These are phyloP conservation scores for Tetradesmus lagerheimii DNA, from an alignment of 139 green algal genomes.

Conservation along the genomic window DNA sequence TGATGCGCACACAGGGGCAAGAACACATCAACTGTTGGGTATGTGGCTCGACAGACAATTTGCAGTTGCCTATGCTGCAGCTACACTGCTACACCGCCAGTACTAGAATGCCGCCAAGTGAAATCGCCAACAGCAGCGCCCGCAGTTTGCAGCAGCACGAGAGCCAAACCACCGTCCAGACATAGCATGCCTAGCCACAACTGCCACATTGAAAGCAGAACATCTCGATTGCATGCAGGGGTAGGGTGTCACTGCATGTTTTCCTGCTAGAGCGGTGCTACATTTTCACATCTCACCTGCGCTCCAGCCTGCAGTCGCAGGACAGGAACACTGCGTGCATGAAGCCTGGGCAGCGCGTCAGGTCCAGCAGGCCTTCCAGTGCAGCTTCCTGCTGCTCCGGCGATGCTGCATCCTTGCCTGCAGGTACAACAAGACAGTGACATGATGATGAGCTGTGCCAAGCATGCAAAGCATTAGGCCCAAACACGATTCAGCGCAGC, in stretches of 20 bases:
- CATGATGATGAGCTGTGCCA: too few relatives aligned
- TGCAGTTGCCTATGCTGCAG: too few relatives aligned
- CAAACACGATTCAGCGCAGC: constrained; percentile 96
- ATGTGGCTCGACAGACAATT: too few relatives aligned
- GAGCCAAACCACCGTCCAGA: too few relatives aligned
- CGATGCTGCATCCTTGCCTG: constrained; percentile 53
- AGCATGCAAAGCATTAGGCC: too few relatives aligned
- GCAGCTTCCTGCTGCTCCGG: constrained; percentile 83
- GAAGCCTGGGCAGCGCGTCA: constrained; percentile 90
- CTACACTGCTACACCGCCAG: background rate
- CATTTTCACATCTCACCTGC: too few relatives aligned
- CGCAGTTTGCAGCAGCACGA: background rate
- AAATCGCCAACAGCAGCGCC: background rate
- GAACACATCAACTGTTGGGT: background rate
- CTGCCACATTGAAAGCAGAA: too few relatives aligned
- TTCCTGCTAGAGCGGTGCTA: too few relatives aligned
- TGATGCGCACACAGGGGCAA: too few relatives aligned
- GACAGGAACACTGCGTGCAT: constrained; percentile 90
- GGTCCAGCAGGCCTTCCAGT: constrained; percentile 94
- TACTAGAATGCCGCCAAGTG: background rate
- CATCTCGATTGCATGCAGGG: too few relatives aligned
- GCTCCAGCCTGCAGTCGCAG: constrained; percentile 86
- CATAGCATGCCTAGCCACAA: too few relatives aligned
- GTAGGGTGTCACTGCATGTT: too few relatives aligned
- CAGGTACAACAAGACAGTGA: background rate